These are phyloP conservation scores for Yarrowia keelungensis DNA, from an alignment of 805 yeast genomes.

Conservation along the genomic window DNA sequence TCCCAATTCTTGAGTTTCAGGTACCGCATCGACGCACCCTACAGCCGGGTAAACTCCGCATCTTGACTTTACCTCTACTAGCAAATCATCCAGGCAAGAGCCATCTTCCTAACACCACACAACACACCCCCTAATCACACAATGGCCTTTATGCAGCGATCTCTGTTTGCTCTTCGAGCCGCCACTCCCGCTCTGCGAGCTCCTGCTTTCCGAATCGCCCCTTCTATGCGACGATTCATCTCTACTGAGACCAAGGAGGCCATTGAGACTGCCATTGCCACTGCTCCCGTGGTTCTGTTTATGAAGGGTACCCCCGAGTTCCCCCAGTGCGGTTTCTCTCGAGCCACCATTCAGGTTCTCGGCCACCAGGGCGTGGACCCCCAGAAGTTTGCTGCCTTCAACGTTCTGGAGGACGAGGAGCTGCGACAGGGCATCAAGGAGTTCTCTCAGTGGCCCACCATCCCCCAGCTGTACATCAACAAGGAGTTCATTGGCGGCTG, in stretches of 20 bases:
- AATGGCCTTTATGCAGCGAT: conserved; percentile 38
- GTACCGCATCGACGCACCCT: conserved; percentile 29
- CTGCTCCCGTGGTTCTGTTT: conserved; percentile 94
- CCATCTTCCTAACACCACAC: background rate
- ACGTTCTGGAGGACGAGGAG: conserved; percentile 93
- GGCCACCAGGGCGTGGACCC: conserved; percentile 99
- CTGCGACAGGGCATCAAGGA: conserved; percentile 95
- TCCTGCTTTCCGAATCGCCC: conserved; percentile 34
- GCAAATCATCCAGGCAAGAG: conserved; percentile 5
- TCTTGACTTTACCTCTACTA: background rate
- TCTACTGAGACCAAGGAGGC: conserved; percentile 83
- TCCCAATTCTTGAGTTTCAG: background rate
- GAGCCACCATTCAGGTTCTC: conserved; percentile 89
- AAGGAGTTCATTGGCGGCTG: conserved; percentile 97
- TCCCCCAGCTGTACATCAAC: conserved; percentile 89
- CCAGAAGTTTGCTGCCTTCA: conserved; percentile 92
- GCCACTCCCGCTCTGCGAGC: conserved; percentile 33
- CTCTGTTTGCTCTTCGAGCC: conserved; percentile 36
- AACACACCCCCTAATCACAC: conserved; percentile 4
- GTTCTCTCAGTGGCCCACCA: conserved; percentile 96
- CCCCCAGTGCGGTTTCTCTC: conserved; percentile 97
- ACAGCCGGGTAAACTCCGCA: conserved; percentile 24
- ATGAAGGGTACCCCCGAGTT: conserved; percentile 99
- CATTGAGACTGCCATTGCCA: conserved; percentile 80
- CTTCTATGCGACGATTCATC: conserved; percentile 55